Evolutionary conservation across 306 rosid species (phyloP).

Genomic region (Fagus sylvatica): DNA sequence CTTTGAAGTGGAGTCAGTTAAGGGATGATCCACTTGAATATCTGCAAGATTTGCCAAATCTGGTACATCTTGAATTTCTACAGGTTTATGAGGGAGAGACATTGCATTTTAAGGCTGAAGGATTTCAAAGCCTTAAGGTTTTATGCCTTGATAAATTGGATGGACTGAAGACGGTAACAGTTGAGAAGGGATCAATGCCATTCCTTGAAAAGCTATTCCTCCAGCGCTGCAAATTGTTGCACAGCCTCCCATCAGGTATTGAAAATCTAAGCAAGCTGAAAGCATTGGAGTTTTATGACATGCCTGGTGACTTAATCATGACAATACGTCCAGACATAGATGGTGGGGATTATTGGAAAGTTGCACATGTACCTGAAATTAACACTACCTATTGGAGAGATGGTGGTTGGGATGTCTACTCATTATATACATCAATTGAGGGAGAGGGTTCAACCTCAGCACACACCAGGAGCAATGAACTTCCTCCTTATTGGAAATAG

Average conservation of each 20-base stretch:
- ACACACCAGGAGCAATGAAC: not conserved
- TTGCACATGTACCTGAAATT: slow-evolving; percentile 57
- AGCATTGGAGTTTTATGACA: slow-evolving; percentile 55
- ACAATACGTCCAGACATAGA: slow-evolving; percentile 41
- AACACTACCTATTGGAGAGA: slow-evolving; percentile 61
- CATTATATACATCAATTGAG: slow-evolving; percentile 24
- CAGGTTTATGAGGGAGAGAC: slow-evolving; percentile 49
- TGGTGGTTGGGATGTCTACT: slow-evolving; percentile 63
- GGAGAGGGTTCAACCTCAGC: not conserved
- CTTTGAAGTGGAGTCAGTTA: slow-evolving; percentile 29
- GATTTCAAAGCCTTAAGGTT: slow-evolving; percentile 61
- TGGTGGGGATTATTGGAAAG: slow-evolving; percentile 52
- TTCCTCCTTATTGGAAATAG: slow-evolving; percentile 5
- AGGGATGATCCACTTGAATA: slow-evolving; percentile 37
- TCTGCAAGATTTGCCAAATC: slow-evolving; percentile 44
- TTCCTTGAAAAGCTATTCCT: slow-evolving; percentile 55
- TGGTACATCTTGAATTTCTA: slow-evolving; percentile 51
- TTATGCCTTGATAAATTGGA: slow-evolving; percentile 59
- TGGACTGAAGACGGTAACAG: slow-evolving; percentile 40
- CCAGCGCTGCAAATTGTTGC: slow-evolving; percentile 46
- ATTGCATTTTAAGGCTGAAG: slow-evolving; percentile 47
- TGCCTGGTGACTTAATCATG: slow-evolving; percentile 59
- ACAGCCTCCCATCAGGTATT: slow-evolving; percentile 61
- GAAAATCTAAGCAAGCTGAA: slow-evolving; percentile 49
- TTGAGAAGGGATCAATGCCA: slow-evolving; percentile 64